A percentile compares a stretch with the other conserved stretches of the same genome.
Evolutionary conservation across 345 rosid genomes (phyloP).

Genomic region (Gossypium anomalum): DNA sequence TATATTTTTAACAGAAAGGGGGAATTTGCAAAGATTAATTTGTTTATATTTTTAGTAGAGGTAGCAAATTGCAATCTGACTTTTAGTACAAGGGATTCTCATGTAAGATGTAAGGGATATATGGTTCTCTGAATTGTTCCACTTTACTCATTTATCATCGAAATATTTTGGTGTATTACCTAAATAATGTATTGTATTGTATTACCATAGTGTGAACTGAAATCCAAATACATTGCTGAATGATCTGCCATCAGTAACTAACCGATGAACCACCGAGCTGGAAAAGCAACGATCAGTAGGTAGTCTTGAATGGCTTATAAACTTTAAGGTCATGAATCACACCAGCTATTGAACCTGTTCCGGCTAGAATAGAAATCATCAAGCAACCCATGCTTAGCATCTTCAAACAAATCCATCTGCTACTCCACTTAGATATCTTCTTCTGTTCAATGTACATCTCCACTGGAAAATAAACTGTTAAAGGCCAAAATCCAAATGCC

Average conservation of each 20-base stretch:
- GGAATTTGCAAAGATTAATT: too few relatives aligned
- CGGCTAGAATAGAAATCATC: constrained; percentile 35
- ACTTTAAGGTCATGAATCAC: constrained; percentile 38
- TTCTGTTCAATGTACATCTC: constrained; percentile 57
- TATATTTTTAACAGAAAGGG: too few relatives aligned
- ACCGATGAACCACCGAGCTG: too few relatives aligned
- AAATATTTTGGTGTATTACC: neutral
- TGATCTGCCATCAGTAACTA: neutral
- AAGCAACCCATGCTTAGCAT: constrained; percentile 47
- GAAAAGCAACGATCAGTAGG: constrained; percentile 12
- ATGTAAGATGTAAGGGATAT: neutral
- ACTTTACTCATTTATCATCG: neutral
- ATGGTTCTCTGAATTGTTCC: neutral
- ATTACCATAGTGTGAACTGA: too few relatives aligned
- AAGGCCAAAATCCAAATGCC: constrained; percentile 60
- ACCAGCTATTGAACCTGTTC: constrained; percentile 52
- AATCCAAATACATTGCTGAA: neutral
- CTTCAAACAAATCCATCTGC: constrained; percentile 53
- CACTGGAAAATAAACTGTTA: constrained; percentile 52
- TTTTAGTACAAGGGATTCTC: too few relatives aligned
- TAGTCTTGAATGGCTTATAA: constrained; percentile 41
- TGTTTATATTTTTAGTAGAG: too few relatives aligned
- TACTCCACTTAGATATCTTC: constrained; percentile 46
- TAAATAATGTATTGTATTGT: too few relatives aligned
- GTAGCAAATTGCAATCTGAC: too few relatives aligned